Evolutionary conservation across 805 yeast genomes (phyloP), one percentile per base, ranked within the genome.

Genomic region (Pichia manshurica): DNA sequence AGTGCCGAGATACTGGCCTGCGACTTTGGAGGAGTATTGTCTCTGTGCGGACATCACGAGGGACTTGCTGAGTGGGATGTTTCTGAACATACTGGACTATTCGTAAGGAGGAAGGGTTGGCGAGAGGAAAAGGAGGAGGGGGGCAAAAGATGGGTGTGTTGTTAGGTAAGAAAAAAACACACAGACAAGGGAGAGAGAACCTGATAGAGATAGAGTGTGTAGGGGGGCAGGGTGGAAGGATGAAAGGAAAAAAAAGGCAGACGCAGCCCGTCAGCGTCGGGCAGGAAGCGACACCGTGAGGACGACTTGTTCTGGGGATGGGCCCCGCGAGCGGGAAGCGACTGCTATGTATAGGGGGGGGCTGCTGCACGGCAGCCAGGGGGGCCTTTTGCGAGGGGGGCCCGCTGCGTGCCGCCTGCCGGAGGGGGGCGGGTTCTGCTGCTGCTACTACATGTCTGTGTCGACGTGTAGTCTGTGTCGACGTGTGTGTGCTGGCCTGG

Each of bases 1-100:
- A 55, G 67, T 50, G 54, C 87, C 87, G 54, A 81, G 74, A 71
- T 75, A 82, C 65, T 81, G 82, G 58, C 87, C 84, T 54, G 82
- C 81, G 48, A 67, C 64, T 46, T 72, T 62, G 61, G 61, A 67
- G 55, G 68, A 61, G 50, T 63, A 62, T 17, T 53, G 48, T 64
- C 69, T 65, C 41, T 45, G 42, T 28, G 51, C 49, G 33, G 49
- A 46, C 54, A 46, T 49, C 34, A 39, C 19, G 29, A 43, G 21
- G 28, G 31, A 31, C 35, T 23, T 37, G 37, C 38, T 48, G 28
- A 42, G 16, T 43, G 36, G 35, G 29, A 31, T 16, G 34, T 25
- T 22, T 45, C 42, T 47, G 38, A 47, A 43, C 50, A 47, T 47
- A n/a, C n/a, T 29, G 29, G 29, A 25, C 29, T 25, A 25, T 25